Base-by-base conservation (phyloP, 495 filamentous ascomycete genomes). In the Penicillium herquei region DNA sequence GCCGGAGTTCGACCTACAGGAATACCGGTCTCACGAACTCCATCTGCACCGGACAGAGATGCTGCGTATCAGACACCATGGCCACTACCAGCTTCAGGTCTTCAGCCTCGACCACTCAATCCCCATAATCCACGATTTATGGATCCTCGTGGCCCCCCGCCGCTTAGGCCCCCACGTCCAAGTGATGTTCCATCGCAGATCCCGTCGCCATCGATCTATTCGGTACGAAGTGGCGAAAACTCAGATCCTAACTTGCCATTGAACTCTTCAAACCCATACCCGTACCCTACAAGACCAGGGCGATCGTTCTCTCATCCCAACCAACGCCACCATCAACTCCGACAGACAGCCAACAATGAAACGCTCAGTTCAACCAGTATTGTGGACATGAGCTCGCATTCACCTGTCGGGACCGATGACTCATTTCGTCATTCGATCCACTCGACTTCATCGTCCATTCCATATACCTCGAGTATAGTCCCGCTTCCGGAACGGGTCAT, bases 91-190 rank as follows among this genome's bases (percentile, higher is more conserved):
- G 66, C 77, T 33, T 63, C 76, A 26, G 50, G 52, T 56, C 64
- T 56, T 45, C 72, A 51, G 64, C 57, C 47, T 43, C 66, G 56
- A 17, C 59, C 58, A 64, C 63, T 67, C 49, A 71, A 60, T 59
- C 72, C 58, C 57, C 72, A 59, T 57, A 70, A 66, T 46, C 62
- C 62, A 48, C 63, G 77, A 61, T 76, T 80, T 59, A 69, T 78
- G 26, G 62, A 66, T 5, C 79, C 79, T 7, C 72, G 77, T 54
- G 81, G 81, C 32, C 78, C 81, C 58, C 80, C 86, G 40, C 87
- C 87, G 10, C 82, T 83, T 67, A 78, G 87, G 57, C 88, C 88
- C 18, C 84, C 83, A 35, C 81, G 85, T 39, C 87, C 87, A 2
- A 69, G 66, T 52, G 65, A 65, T 17, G 41, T 59, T 3, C 57